Base-by-base conservation (phyloP, 352 stramenopile genomes). In the Phytophthora europaea region DNA sequence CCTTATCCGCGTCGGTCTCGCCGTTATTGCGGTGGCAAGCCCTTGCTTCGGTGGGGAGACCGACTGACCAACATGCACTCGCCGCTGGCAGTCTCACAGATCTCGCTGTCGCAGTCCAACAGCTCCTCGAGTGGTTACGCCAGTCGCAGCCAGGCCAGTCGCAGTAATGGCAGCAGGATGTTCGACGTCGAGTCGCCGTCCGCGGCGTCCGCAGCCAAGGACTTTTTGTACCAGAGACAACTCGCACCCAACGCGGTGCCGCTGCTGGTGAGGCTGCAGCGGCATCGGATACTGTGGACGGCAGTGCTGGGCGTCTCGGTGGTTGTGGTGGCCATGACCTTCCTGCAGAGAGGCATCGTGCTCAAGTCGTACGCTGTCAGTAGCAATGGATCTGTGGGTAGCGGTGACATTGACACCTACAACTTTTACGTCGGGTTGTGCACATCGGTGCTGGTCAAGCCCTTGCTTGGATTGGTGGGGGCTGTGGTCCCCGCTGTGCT, bases 41-140 rank as follows among this genome's bases (percentile, higher is more conserved):
- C 18, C 43, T 23, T 22, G 5, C 18, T 48, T 48, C 54, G 43
- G 71, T 65, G 40, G 38, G 45, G 43, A 5, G 16, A n/a, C 5
- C 12, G 16, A 50, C 18, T 16, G 9, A 50, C 7, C 16, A 9
- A 33, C 22, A 88, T 90, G 86, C 54, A 84, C 47, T 91, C 86
- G 43, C 84, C 86, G 48, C 69, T 93, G 38, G 75, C 81, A 48
- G 80, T 93, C 78, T 93, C 86, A 10, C 83, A 87, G 67, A 92
- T 93, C 65, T 84, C 83, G 23, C 62, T 92, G 45, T 91, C 85
- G 50, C 80, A 83, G 54, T 87, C 82, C 22, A 63, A 63, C 33
- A 82, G 67, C 65, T 84, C 74, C 6, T 22, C 43, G 18, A 22
- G 4, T 6, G 64, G 45, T 10, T 75, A 70, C 26, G 36, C 50